Base-by-base conservation (phyloP, 805 yeast species). In the Hanseniaspora clermontiae region DNA sequence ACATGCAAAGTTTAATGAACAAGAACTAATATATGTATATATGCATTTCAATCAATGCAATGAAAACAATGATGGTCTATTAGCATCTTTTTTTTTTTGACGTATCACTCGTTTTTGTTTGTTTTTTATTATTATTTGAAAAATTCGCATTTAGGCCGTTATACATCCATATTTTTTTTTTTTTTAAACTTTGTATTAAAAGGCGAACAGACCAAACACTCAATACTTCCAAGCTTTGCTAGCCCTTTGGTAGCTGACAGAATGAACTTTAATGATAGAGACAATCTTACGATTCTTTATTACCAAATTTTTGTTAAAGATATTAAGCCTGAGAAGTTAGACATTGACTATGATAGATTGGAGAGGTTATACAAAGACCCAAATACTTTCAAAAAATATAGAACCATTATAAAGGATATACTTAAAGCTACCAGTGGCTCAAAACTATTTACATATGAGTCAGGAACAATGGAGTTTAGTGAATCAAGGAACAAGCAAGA, bases 1-100 rank as follows among this genome's bases (percentile, higher is more conserved):
- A 97, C 69, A 91, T 91, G 97, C 98, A 91, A 70, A 97, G 97
- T 0, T 72, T 91, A 51, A 90, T 91, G 67, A 46, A 95, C 91
- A 69, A 39, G 20, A 24, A 24, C 27, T 24, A 24, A 24, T 24
- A 24, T 24, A 24, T 24, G 27, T 24, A 5, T 24, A 24, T 24
- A 24, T 24, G 5, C 27, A 24, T 24, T 24, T 24, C 27, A 24
- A 24, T 24, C 27, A 24, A 24, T 24, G 27, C 27, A 24, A 5
- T 24, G 27, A 24, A 24, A 5, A 24, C 27, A 24, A 24, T 24
- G 27, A 4, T 24, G 27, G 27, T 3, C n/a, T n/a, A 5, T 24
- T 24, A 24, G 5, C 27, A 24, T 5, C 5, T 24, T 24, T 34
- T 34, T 34, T 24, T 24, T 24, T 34, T 34, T 34, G 37, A 34